A percentile compares a stretch with the other conserved stretches of the same genome.
Evolutionary conservation across 768 basidiomycete species (phyloP).

Genomic region (Tylopilus sp.): DNA sequence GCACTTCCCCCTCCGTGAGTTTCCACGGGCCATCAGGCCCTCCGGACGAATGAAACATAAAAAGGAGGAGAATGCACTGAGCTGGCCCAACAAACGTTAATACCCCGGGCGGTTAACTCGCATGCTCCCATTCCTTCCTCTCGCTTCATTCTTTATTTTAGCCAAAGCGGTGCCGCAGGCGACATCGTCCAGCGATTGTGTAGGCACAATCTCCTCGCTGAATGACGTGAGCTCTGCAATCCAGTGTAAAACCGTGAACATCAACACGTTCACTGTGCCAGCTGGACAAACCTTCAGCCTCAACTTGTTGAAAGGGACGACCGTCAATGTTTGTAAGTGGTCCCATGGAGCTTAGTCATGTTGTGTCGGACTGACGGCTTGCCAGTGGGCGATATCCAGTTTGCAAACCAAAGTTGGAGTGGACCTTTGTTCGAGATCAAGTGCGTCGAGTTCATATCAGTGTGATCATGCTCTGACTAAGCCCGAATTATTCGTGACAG

Average conservation of each 20-base stretch:
- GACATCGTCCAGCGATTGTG: constrained; percentile 29
- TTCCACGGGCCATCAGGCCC: not conserved
- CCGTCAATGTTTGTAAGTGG: constrained; percentile 54
- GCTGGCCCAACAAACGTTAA: not conserved
- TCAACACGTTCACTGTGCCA: constrained; percentile 55
- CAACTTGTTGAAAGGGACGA: constrained; percentile 44
- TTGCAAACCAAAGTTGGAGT: constrained; percentile 49
- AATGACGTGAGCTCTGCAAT: constrained; percentile 49
- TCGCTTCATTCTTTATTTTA: constrained; percentile 20
- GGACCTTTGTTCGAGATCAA: constrained; percentile 54
- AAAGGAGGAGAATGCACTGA: not conserved
- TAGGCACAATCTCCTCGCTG: constrained; percentile 54
- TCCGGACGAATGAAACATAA: constrained; percentile 7
- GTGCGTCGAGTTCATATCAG: constrained; percentile 27
- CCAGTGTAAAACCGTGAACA: constrained; percentile 54
- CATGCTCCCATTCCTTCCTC: constrained; percentile 4
- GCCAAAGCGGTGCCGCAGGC: constrained; percentile 14
- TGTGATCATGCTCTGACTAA: not conserved
- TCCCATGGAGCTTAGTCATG: not conserved
- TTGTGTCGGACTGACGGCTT: not conserved
- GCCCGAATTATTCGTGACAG: constrained; percentile 24
- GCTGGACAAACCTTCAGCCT: constrained; percentile 50
- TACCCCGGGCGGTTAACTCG: not conserved
- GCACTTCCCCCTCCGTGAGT: not conserved
- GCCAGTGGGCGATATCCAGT: constrained; percentile 56